phyloP scores from a whole-genome alignment of 1,284 basidiomycete genomes.

The Ceraceosorus guamensis region DNA sequence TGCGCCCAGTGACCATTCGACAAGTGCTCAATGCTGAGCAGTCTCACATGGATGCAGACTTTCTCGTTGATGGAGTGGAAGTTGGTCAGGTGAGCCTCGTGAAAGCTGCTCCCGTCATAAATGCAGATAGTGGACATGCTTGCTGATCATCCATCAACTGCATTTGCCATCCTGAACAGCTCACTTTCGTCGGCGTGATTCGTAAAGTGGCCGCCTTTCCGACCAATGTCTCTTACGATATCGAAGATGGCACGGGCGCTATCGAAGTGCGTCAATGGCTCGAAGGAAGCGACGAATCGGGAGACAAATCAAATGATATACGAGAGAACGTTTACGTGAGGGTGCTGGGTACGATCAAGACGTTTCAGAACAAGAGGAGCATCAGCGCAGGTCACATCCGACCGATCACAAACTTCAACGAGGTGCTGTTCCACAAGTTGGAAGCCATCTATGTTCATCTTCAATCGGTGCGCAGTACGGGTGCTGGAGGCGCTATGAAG shows the following conservation, averaged over 20 bases:
- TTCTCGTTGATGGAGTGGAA: slow-evolving; percentile 72
- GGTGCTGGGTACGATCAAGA: slow-evolving; percentile 83
- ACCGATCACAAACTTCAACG: slow-evolving; percentile 64
- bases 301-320: slow-evolving; percentile 36
- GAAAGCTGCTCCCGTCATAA: neutral
- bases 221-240: slow-evolving; percentile 71
- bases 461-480: slow-evolving; percentile 20
- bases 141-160: neutral
- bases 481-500: neutral
- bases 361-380: slow-evolving; percentile 70
- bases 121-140: neutral
- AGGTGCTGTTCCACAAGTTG: slow-evolving; percentile 71
- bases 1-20: slow-evolving; percentile 77
- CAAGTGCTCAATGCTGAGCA: slow-evolving; percentile 73
- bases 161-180: slow-evolving; percentile 30
- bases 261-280: slow-evolving; percentile 86
- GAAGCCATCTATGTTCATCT: slow-evolving; percentile 54
- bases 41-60: slow-evolving; percentile 78
- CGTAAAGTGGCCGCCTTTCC: slow-evolving; percentile 63
- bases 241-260: slow-evolving; percentile 83
- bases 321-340: slow-evolving; percentile 70
- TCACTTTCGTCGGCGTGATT: slow-evolving; percentile 71
- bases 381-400: slow-evolving; percentile 54
- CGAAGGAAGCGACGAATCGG: slow-evolving; percentile 59
- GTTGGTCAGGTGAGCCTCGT: slow-evolving; percentile 63